phyloP scores from a whole-genome alignment of 106 monocot species.

The Dioscorea dumetorum region DNA sequence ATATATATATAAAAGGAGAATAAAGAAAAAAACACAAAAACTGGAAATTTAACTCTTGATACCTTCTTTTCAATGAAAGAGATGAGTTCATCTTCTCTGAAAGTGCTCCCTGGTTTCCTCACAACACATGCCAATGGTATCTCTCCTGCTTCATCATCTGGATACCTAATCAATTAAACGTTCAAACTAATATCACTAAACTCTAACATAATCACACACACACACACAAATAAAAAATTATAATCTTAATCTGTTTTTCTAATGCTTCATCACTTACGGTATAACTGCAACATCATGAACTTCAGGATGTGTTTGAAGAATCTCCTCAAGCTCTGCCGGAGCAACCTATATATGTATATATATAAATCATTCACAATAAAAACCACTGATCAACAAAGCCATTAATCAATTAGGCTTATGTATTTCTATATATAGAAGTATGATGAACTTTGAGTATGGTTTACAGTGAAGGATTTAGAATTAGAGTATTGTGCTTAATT shows the following conservation, averaged over 20 bases:
- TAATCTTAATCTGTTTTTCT: too few relatives aligned
- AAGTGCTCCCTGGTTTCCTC: constrained; percentile 26
- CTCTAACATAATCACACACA: background rate
- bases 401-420: too few relatives aligned
- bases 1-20: background rate
- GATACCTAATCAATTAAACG: constrained; percentile 20
- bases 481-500: too few relatives aligned
- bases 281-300: constrained; percentile 50
- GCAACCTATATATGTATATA: constrained; percentile 36
- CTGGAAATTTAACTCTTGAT: background rate
- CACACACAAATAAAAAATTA: too few relatives aligned
- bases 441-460: too few relatives aligned
- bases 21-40: background rate
- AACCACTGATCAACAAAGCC: too few relatives aligned
- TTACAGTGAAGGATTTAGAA: too few relatives aligned
- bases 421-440: too few relatives aligned
- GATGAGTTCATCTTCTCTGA: constrained; percentile 51
- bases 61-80: constrained; percentile 55
- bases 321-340: constrained; percentile 59
- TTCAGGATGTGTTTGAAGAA: constrained; percentile 40
- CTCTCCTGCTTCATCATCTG: constrained; percentile 76
- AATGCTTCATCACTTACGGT: constrained; percentile 36
- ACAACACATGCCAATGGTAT: constrained; percentile 82
- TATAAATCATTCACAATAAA: background rate
- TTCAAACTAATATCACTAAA: background rate